Evolutionary conservation across 805 yeast species (phyloP).

Genomic region (Myxozyma melibiosi): DNA sequence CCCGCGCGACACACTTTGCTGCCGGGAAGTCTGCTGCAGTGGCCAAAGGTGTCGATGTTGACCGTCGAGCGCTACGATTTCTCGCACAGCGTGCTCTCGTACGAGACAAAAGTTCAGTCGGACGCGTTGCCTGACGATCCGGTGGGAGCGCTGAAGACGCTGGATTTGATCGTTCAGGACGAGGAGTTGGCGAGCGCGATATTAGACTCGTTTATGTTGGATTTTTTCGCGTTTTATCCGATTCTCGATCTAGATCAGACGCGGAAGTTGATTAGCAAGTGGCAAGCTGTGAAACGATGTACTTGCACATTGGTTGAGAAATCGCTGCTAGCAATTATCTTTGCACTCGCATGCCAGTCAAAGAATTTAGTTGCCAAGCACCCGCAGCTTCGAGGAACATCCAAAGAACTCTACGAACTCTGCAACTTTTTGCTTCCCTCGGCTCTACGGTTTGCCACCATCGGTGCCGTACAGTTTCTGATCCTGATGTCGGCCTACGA

Average conservation of each 20-base stretch:
- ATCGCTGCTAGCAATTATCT: background rate
- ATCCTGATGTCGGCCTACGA: background rate
- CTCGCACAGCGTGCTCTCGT: background rate
- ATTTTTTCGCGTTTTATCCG: background rate
- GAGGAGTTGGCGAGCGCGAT: background rate
- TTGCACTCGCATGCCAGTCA: conserved; percentile 3
- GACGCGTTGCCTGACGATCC: background rate
- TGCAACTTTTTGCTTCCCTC: background rate
- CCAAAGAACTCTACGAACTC: background rate
- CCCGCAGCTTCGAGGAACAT: background rate
- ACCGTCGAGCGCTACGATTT: background rate
- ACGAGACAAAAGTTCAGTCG: background rate
- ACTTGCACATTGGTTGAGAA: background rate
- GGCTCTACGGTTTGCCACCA: background rate
- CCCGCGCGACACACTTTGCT: conserved; percentile 3
- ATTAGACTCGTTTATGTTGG: background rate
- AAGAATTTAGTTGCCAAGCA: background rate
- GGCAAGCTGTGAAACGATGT: background rate
- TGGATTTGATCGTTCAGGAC: background rate
- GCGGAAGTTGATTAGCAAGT: background rate
- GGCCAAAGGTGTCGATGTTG: conserved; percentile 7
- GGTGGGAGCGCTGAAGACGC: background rate
- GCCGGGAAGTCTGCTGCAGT: background rate
- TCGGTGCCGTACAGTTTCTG: background rate
- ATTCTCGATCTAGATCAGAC: background rate